Conservation (phyloP, 192 early-diverging fungal genomes). For the Geranomyces variabilis region DNA sequence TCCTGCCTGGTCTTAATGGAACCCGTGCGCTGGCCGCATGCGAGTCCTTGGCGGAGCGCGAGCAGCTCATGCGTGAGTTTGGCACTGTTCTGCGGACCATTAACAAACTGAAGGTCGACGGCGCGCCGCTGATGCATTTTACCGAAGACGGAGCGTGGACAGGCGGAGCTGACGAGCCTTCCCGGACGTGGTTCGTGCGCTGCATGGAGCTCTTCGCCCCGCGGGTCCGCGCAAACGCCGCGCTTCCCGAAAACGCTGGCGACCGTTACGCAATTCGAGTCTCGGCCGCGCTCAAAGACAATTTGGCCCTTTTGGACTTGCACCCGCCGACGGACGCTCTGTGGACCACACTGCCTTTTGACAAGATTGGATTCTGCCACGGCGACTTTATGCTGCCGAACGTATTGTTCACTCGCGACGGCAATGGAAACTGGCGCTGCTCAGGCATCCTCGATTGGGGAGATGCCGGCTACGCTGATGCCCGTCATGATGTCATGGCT, state of each 20-base stretch:
- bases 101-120: background rate
- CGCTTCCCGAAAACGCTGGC: background rate
- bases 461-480: background rate
- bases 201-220: conserved; percentile 1
- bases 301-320: background rate
- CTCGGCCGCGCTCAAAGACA: background rate
- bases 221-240: background rate
- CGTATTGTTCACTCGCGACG: background rate
- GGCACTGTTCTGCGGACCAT: background rate
- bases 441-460: conserved; percentile 1
- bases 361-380: background rate
- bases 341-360: background rate
- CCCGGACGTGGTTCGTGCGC: background rate
- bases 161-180: background rate
- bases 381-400: conserved; percentile 2
- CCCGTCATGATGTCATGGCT: background rate
- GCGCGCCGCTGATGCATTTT: background rate
- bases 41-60: background rate
- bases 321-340: background rate
- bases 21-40: background rate
- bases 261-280: background rate
- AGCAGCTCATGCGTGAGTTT: background rate
- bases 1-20: conserved; percentile 1
- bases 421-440: background rate
- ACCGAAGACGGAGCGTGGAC: background rate